Percentiles rank a stretch among this genome's conserved stretches.
Evolutionary conservation across 225 moss, liverwort and hornwort genomes (phyloP).

Genomic region (Anthoceros angustus): DNA sequence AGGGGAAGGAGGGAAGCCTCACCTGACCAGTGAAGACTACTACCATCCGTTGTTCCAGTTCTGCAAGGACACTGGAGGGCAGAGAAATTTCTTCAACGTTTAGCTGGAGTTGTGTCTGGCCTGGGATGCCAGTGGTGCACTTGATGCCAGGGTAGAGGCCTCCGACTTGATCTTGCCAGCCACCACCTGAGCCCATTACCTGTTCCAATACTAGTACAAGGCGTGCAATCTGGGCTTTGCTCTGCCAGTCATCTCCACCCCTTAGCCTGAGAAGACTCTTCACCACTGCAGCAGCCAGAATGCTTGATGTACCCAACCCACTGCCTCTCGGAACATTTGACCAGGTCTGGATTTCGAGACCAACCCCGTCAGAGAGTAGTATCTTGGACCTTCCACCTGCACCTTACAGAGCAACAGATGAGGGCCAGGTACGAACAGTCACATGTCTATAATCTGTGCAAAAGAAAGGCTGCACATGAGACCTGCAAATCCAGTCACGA

Average conservation of each 20-base stretch:
- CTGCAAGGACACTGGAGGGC: slow-evolving; percentile 16
- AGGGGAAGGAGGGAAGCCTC: background rate
- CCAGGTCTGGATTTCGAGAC: slow-evolving; percentile 36
- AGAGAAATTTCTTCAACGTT: slow-evolving; percentile 31
- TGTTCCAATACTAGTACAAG: slow-evolving; percentile 54
- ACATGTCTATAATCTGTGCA: background rate
- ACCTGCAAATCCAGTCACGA: slow-evolving; percentile 35
- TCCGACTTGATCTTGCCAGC: slow-evolving; percentile 78
- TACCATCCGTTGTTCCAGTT: slow-evolving; percentile 44
- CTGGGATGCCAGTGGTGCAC: slow-evolving; percentile 48
- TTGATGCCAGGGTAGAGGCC: slow-evolving; percentile 58
- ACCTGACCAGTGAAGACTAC: slow-evolving; percentile 72
- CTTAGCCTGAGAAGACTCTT: slow-evolving; percentile 37
- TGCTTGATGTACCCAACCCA: slow-evolving; percentile 57
- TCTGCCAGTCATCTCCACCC: slow-evolving; percentile 15
- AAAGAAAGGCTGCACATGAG: background rate
- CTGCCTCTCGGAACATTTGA: slow-evolving; percentile 59
- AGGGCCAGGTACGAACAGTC: no score
- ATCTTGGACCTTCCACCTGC: background rate
- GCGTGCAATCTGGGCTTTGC: slow-evolving; percentile 18
- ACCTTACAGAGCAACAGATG: background rate
- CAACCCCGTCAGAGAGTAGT: background rate
- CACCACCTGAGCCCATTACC: slow-evolving; percentile 64
- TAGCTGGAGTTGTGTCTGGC: slow-evolving; percentile 22
- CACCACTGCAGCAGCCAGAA: slow-evolving; percentile 61